Conservation (phyloP, 345 rosid species). For the Gossypium sturtianum region DNA sequence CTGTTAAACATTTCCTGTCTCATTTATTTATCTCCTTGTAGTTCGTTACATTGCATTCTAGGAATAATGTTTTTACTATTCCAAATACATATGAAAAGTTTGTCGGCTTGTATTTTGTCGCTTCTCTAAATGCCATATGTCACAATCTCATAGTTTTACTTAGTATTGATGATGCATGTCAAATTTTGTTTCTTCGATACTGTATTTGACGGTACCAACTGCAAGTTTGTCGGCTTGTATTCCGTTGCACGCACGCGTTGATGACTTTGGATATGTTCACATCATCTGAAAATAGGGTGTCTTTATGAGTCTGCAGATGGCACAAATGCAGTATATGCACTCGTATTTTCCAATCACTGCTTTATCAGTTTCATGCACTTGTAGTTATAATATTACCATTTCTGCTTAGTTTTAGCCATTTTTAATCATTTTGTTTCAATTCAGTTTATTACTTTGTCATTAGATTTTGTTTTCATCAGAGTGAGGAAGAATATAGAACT, state of each 20-base stretch:
- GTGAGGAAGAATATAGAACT: background rate
- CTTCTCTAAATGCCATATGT: background rate
- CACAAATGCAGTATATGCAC: background rate
- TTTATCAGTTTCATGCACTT: background rate
- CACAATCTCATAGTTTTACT: background rate
- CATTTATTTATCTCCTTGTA: background rate
- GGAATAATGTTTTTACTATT: constrained; percentile 5
- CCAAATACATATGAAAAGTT: background rate
- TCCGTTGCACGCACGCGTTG: background rate
- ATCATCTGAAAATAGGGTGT: background rate
- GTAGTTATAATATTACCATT: background rate
- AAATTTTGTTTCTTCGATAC: background rate
- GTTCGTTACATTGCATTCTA: background rate
- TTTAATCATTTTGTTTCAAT: background rate
- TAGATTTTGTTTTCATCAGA: background rate
- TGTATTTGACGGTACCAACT: background rate
- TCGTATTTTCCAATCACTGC: background rate
- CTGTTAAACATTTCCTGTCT: background rate
- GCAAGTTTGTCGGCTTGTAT: constrained; percentile 13
- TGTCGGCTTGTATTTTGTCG: background rate
- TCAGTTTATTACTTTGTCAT: background rate
- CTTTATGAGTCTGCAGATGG: background rate
- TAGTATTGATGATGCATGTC: background rate
- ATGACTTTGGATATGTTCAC: background rate
- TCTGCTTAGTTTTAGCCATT: background rate